Percentiles rank a stretch among this genome's conserved stretches.
Evolutionary conservation across 805 yeast species (phyloP).

Genomic region (Scheffersomyces amazonensis): DNA sequence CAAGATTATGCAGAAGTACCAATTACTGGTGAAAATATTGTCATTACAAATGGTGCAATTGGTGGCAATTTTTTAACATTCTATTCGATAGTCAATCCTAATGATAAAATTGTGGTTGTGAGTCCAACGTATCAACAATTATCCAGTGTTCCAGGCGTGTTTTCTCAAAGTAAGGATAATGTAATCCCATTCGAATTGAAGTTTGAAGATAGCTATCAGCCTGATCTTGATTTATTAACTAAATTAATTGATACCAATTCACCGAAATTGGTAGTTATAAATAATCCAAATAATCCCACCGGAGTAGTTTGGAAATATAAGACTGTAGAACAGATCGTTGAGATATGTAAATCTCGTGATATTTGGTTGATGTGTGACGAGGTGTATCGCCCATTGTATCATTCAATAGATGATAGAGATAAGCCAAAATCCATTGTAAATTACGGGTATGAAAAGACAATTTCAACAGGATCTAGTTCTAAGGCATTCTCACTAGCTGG

Average conservation of each 20-base stretch:
- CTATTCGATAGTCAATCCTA: conserved; percentile 41
- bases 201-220: conserved; percentile 31
- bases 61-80: conserved; percentile 50
- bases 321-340: conserved; percentile 29
- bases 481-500: conserved; percentile 56
- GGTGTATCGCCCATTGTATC: conserved; percentile 53
- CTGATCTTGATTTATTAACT: conserved; percentile 31
- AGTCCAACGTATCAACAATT: conserved; percentile 53
- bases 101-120: conserved; percentile 47
- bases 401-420: conserved; percentile 20
- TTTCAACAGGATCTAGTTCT: conserved; percentile 51
- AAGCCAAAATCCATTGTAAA: conserved; percentile 40
- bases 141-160: conserved; percentile 44
- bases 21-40: conserved; percentile 31
- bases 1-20: conserved; percentile 11
- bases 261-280: conserved; percentile 42
- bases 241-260: conserved; percentile 25
- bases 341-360: conserved; percentile 29
- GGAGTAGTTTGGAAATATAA: conserved; percentile 40
- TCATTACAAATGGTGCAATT: conserved; percentile 54
- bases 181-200: conserved; percentile 33
- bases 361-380: conserved; percentile 47
- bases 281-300: conserved; percentile 49
- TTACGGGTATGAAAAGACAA: conserved; percentile 38
- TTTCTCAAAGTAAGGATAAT: conserved; percentile 32